Evolutionary conservation across 1,284 basidiomycete genomes (phyloP).

Genomic region (Microbotryum lychnidis-dioicae): DNA sequence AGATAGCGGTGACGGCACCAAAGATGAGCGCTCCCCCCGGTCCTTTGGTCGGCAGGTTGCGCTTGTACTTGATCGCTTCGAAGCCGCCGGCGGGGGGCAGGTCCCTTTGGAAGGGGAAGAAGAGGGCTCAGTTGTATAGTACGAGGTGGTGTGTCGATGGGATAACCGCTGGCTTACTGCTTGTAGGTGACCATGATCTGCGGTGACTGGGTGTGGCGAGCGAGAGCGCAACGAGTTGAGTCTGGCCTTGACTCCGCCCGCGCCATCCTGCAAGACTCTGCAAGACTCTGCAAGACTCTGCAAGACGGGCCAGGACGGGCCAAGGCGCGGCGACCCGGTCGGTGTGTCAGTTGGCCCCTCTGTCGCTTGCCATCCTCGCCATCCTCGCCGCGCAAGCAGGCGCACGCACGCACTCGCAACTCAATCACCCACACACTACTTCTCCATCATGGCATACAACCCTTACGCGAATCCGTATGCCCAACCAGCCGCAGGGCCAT

Average conservation of each 20-base stretch:
- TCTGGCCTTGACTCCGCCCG: neutral
- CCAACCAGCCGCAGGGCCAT: neutral
- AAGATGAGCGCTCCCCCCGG: slow-evolving; percentile 82
- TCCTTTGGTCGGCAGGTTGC: slow-evolving; percentile 86
- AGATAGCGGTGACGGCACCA: slow-evolving; percentile 71
- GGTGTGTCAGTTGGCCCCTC: no score
- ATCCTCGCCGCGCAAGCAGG: no score
- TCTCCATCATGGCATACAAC: slow-evolving; percentile 11
- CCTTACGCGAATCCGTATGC: slow-evolving; percentile 19
- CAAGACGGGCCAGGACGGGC: no score
- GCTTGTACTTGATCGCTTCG: slow-evolving; percentile 87
- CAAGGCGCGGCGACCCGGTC: no score
- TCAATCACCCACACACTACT: neutral
- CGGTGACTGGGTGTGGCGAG: neutral
- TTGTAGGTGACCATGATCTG: slow-evolving; percentile 8
- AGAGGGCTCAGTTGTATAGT: no score
- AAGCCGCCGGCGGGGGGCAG: slow-evolving; percentile 93
- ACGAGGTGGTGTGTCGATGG: no score
- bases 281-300: no score
- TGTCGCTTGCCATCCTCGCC: no score
- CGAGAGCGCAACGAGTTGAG: neutral
- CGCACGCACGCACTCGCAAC: neutral
- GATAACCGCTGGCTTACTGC: slow-evolving; percentile 6
- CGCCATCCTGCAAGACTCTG: no score
- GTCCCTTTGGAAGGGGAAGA: slow-evolving; percentile 53